Conservation (phyloP, 2,329 filamentous ascomycete species). For the Talaromyces amestolkiae region DNA sequence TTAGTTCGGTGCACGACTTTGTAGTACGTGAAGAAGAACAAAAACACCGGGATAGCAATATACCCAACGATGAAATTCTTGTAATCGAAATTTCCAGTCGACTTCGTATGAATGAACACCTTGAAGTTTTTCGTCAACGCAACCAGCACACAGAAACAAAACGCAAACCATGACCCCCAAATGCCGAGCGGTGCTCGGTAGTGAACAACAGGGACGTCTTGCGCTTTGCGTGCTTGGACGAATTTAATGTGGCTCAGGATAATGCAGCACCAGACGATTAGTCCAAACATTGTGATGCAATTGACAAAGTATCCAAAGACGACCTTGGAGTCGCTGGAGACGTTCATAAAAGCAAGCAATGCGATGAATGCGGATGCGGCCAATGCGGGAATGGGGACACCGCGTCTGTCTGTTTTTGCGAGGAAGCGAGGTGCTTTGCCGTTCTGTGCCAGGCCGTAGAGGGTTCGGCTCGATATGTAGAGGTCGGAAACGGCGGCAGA, state of each 20-base stretch:
- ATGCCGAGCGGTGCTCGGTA: slow-evolving; percentile 68
- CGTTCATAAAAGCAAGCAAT: slow-evolving; percentile 65
- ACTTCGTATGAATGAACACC: slow-evolving; percentile 55
- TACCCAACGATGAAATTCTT: slow-evolving; percentile 74
- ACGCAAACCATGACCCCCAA: slow-evolving; percentile 62
- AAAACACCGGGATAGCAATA: slow-evolving; percentile 69
- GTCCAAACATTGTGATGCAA: slow-evolving; percentile 61
- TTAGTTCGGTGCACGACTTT: slow-evolving; percentile 57
- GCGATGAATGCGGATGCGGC: slow-evolving; percentile 58
- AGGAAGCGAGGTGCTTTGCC: slow-evolving; percentile 69
- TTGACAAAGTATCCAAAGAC: slow-evolving; percentile 64
- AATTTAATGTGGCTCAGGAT: slow-evolving; percentile 65
- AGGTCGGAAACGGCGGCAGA: slow-evolving; percentile 73
- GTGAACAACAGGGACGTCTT: slow-evolving; percentile 57
- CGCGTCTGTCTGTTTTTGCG: slow-evolving; percentile 63
- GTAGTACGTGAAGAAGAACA: slow-evolving; percentile 65
- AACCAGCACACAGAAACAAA: slow-evolving; percentile 68
- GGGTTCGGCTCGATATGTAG: slow-evolving; percentile 70
- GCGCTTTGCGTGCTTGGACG: slow-evolving; percentile 58
- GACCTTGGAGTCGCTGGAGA: slow-evolving; percentile 52
- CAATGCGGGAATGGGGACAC: slow-evolving; percentile 66
- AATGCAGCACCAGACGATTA: slow-evolving; percentile 65
- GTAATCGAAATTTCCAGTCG: slow-evolving; percentile 58
- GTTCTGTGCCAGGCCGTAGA: slow-evolving; percentile 68
- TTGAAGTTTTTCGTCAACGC: slow-evolving; percentile 76